Percentiles rank a stretch among this genome's conserved stretches.
Conservation (phyloP, 345 rosid genomes). For the Hirschfeldia incana region DNA sequence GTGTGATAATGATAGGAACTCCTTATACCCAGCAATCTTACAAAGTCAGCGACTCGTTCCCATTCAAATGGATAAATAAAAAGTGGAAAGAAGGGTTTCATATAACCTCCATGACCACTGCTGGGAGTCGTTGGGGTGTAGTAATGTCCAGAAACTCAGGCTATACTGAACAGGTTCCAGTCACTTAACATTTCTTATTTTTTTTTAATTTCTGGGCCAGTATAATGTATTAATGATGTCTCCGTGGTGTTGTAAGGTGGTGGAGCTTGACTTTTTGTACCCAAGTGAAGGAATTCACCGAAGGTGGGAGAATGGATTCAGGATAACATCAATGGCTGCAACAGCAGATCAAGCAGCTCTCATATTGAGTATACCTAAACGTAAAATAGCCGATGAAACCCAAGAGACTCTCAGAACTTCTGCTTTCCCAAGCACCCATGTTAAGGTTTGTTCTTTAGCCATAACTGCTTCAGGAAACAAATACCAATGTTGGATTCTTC, state of each 20-base stretch:
- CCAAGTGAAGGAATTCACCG: constrained; percentile 95
- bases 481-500: not conserved
- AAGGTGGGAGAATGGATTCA: constrained; percentile 87
- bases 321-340: constrained; percentile 94
- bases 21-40: constrained; percentile 95
- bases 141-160: constrained; percentile 96
- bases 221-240: constrained; percentile 11
- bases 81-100: constrained; percentile 99
- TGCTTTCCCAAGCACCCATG: constrained; percentile 96
- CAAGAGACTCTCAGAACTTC: constrained; percentile 96
- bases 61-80: constrained; percentile 96
- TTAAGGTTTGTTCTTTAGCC: constrained; percentile 54
- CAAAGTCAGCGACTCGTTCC: constrained; percentile 96
- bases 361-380: constrained; percentile 80
- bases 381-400: constrained; percentile 84
- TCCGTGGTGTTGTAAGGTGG: constrained; percentile 47
- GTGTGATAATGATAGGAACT: constrained; percentile 57
- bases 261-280: constrained; percentile 90
- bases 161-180: constrained; percentile 75
- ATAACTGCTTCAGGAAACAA: not conserved
- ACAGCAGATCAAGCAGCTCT: constrained; percentile 93
- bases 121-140: constrained; percentile 91
- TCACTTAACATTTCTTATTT: not conserved
- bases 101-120: constrained; percentile 94
- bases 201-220: not conserved